A percentile compares a stretch with the other conserved stretches of the same genome.
phyloP scores from a whole-genome alignment of 768 basidiomycete species.

The Sarcodon aspratus region DNA sequence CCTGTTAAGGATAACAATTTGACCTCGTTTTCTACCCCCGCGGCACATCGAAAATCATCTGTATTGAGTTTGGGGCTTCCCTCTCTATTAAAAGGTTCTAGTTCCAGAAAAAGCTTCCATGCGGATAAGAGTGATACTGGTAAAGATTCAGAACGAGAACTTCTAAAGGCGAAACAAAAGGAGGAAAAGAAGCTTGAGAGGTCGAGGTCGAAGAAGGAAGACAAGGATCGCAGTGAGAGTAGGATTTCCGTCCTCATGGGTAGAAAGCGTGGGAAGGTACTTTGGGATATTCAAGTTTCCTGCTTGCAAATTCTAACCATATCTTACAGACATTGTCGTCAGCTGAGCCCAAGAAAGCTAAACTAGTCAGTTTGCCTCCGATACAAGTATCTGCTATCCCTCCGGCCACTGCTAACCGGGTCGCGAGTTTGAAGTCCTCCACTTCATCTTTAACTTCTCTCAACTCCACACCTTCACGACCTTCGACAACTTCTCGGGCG shows the following conservation, averaged over 20 bases:
- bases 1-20: slow-evolving; percentile 43
- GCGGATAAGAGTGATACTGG: slow-evolving; percentile 31
- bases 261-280: slow-evolving; percentile 84
- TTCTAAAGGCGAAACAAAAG: slow-evolving; percentile 26
- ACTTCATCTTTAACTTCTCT: slow-evolving; percentile 35
- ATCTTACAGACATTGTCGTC: slow-evolving; percentile 66
- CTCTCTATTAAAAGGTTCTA: slow-evolving; percentile 75
- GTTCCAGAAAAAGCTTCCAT: slow-evolving; percentile 72
- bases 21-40: slow-evolving; percentile 42
- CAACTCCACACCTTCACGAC: slow-evolving; percentile 28
- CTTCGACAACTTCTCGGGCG: slow-evolving; percentile 41
- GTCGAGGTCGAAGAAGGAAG: slow-evolving; percentile 58
- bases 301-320: slow-evolving; percentile 1
- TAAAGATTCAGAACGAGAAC: neutral
- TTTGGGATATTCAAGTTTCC: slow-evolving; percentile 9
- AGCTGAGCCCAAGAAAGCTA: slow-evolving; percentile 61
- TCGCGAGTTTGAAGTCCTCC: slow-evolving; percentile 66
- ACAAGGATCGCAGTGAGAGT: slow-evolving; percentile 81
- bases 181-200: slow-evolving; percentile 50
- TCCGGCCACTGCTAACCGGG: slow-evolving; percentile 69
- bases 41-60: slow-evolving; percentile 68
- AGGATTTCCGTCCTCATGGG: slow-evolving; percentile 83
- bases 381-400: slow-evolving; percentile 86
- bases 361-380: slow-evolving; percentile 69
- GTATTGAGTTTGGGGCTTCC: slow-evolving; percentile 73